These are phyloP conservation scores for Elaeis oleifera DNA, from an alignment of 202 grass and related monocot genomes.

Conservation along the genomic window DNA sequence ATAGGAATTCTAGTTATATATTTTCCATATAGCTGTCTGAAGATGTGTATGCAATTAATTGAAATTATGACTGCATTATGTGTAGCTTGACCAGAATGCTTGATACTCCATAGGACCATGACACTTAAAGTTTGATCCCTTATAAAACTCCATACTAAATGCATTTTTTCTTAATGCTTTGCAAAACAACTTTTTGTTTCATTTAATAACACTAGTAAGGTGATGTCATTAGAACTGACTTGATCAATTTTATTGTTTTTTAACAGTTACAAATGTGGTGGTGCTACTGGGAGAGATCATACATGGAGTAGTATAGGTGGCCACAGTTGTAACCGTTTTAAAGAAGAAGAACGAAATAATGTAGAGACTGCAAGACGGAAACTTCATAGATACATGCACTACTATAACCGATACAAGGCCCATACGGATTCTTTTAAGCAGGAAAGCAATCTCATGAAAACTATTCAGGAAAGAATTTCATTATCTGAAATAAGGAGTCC, in stretches of 20 bases:
- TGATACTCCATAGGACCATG: too few relatives aligned
- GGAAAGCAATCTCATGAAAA: slow-evolving; percentile 27
- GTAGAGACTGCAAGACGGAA: slow-evolving; percentile 11
- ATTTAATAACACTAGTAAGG: neutral
- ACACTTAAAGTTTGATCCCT: too few relatives aligned
- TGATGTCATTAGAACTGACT: neutral
- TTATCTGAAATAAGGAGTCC: neutral
- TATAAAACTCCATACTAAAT: too few relatives aligned
- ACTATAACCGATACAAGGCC: slow-evolving; percentile 30
- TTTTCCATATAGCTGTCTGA: too few relatives aligned
- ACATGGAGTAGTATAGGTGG: neutral
- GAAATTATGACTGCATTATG: too few relatives aligned
- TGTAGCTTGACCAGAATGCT: too few relatives aligned
- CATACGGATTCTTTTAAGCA: slow-evolving; percentile 33
- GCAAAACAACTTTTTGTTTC: too few relatives aligned
- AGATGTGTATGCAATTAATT: too few relatives aligned
- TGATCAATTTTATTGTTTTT: neutral
- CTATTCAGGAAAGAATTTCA: neutral
- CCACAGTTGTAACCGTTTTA: slow-evolving; percentile 59
- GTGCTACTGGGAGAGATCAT: slow-evolving; percentile 14
- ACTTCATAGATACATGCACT: slow-evolving; percentile 44
- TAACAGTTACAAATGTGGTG: slow-evolving; percentile 70
- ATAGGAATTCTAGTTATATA: too few relatives aligned
- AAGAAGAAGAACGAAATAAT: slow-evolving; percentile 17
- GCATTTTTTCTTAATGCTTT: too few relatives aligned